phyloP scores from a whole-genome alignment of 2,329 filamentous ascomycete species.

The Metarhizium album region DNA sequence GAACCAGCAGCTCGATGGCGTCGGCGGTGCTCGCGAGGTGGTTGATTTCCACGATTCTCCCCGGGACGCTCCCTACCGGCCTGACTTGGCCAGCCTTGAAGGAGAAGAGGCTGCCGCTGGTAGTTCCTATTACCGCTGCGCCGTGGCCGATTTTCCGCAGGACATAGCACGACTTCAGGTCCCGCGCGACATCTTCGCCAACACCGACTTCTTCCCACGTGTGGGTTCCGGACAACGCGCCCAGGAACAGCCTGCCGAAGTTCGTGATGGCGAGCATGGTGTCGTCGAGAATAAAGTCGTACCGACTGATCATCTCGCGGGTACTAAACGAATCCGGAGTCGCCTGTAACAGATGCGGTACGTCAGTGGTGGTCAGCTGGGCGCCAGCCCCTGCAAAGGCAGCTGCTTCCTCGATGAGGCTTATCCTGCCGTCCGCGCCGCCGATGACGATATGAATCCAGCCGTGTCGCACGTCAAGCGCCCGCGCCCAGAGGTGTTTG shows the following conservation, averaged over 20 bases:
- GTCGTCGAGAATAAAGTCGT: slow-evolving; percentile 47
- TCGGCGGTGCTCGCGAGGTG: slow-evolving; percentile 18
- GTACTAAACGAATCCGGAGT: slow-evolving; percentile 9
- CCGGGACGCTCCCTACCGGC: slow-evolving; percentile 18
- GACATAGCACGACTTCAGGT: slow-evolving; percentile 37
- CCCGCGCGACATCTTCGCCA: slow-evolving; percentile 18
- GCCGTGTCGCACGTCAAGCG: slow-evolving; percentile 23
- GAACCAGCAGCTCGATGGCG: slow-evolving; percentile 29
- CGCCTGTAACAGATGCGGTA: slow-evolving; percentile 21
- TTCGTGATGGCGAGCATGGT: slow-evolving; percentile 47
- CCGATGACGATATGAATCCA: slow-evolving; percentile 54
- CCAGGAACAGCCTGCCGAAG: slow-evolving; percentile 47
- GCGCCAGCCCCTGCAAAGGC: neutral
- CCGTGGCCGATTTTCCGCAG: slow-evolving; percentile 28
- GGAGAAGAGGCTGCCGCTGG: slow-evolving; percentile 35
- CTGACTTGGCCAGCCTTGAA: slow-evolving; percentile 19
- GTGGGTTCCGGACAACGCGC: slow-evolving; percentile 20
- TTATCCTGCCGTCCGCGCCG: slow-evolving; percentile 69
- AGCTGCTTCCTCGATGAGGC: slow-evolving; percentile 26
- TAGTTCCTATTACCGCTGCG: slow-evolving; percentile 37
- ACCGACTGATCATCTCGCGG: slow-evolving; percentile 44
- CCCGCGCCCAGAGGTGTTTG: slow-evolving; percentile 83
- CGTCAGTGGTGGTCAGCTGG: slow-evolving; percentile 16
- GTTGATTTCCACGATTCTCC: slow-evolving; percentile 42
- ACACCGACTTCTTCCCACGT: slow-evolving; percentile 33